A percentile compares a stretch with the other conserved stretches of the same genome.
These are phyloP conservation scores for Nepenthes gracilis DNA, from an alignment of 148 eudicot species.

Conservation along the genomic window DNA sequence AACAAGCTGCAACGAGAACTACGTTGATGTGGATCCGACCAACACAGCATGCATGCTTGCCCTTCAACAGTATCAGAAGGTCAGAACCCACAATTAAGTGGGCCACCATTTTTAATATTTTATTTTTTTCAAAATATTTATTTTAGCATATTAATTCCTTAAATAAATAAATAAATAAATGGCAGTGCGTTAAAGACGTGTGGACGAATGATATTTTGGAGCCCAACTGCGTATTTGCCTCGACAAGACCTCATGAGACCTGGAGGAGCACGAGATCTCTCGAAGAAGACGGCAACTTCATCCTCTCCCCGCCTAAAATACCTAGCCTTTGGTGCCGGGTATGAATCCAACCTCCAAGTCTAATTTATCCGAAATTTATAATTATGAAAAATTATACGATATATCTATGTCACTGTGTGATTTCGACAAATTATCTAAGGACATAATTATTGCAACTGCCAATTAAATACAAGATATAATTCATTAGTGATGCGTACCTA, in stretches of 20 bases:
- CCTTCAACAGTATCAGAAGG: conserved; percentile 25
- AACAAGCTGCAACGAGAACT: conserved; percentile 28
- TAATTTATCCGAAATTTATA: not conserved
- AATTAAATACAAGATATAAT: no score
- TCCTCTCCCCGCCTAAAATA: conserved; percentile 28
- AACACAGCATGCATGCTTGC: conserved; percentile 31
- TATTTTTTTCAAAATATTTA: not conserved
- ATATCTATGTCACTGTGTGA: no score
- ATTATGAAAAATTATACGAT: not conserved
- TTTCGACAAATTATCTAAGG: no score
- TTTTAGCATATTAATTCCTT: not conserved
- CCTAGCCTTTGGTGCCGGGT: conserved; percentile 27
- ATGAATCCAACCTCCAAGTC: not conserved
- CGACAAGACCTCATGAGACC: conserved; percentile 22
- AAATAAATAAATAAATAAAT: no score
- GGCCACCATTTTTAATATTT: not conserved
- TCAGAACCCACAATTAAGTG: not conserved
- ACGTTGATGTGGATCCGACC: conserved; percentile 25
- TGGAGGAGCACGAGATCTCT: conserved; percentile 33
- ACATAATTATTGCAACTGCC: no score
- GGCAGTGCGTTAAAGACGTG: conserved; percentile 25
- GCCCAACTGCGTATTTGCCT: conserved; percentile 28
- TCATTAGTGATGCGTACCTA: no score
- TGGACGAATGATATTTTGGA: conserved; percentile 28
- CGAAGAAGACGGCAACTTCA: conserved; percentile 14